These are phyloP conservation scores for Picochlorum sp. DNA, from an alignment of 139 green algal species.

Conservation along the genomic window DNA sequence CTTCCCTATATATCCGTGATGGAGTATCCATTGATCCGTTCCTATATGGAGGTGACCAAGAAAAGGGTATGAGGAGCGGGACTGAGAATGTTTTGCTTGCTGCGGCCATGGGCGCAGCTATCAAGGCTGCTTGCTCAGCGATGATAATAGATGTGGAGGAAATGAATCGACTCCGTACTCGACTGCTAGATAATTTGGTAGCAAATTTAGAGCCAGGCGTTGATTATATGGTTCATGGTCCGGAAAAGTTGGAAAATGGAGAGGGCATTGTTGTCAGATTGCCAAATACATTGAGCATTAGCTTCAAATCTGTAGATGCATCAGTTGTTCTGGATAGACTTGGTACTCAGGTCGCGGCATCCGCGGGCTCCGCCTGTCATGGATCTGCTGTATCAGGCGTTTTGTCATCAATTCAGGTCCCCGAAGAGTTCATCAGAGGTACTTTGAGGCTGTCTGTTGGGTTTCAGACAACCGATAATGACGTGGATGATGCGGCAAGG, in stretches of 20 bases:
- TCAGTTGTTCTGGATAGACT: slow-evolving; percentile 33
- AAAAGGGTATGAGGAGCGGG: slow-evolving; percentile 35
- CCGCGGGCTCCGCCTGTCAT: slow-evolving; percentile 64
- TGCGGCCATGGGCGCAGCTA: slow-evolving; percentile 54
- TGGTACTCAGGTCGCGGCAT: slow-evolving; percentile 41
- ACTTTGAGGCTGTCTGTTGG: slow-evolving; percentile 61
- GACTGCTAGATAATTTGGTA: slow-evolving; percentile 31
- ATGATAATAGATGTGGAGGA: neutral
- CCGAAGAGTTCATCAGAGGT: slow-evolving; percentile 37
- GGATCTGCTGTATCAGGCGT: slow-evolving; percentile 5
- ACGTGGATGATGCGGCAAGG: slow-evolving; percentile 37
- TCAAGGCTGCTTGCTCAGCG: slow-evolving; percentile 39
- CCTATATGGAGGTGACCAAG: slow-evolving; percentile 46
- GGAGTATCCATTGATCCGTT: slow-evolving; percentile 30
- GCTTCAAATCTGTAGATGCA: slow-evolving; percentile 38
- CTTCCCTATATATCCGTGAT: slow-evolving; percentile 54
- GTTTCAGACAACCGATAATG: slow-evolving; percentile 47
- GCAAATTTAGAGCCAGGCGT: neutral
- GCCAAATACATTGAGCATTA: slow-evolving; percentile 74
- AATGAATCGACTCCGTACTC: slow-evolving; percentile 22
- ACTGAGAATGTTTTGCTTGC: slow-evolving; percentile 68
- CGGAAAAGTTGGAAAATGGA: neutral
- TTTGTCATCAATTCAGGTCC: slow-evolving; percentile 30
- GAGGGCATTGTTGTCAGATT: slow-evolving; percentile 21
- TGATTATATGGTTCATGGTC: slow-evolving; percentile 47